These are phyloP conservation scores for Fusarium sp. DNA, from an alignment of 2,329 filamentous ascomycete genomes.

Conservation along the genomic window DNA sequence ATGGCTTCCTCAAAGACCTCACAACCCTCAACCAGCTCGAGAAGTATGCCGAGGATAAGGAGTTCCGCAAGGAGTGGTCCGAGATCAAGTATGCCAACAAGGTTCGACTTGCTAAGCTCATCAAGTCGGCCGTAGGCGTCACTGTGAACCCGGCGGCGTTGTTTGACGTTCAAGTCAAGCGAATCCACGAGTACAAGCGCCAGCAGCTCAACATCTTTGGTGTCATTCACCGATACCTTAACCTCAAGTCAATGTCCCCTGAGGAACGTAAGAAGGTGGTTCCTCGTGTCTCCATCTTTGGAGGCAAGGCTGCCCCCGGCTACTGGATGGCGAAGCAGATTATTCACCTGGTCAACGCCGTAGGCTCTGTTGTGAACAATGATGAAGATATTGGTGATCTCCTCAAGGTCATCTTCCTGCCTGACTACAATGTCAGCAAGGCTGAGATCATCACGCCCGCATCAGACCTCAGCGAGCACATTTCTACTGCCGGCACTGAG, in stretches of 20 bases:
- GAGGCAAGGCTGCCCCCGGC: conserved; percentile 95
- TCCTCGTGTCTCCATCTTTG: conserved; percentile 94
- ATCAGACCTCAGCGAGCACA: conserved; percentile 97
- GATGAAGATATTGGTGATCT: conserved; percentile 92
- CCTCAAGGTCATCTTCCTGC: conserved; percentile 95
- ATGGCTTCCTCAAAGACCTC: conserved; percentile 90
- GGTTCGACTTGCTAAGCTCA: conserved; percentile 88
- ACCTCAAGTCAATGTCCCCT: conserved; percentile 84
- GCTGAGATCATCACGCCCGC: conserved; percentile 96
- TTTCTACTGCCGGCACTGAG: conserved; percentile 97
- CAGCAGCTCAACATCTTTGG: conserved; percentile 99
- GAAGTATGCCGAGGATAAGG: conserved; percentile 83
- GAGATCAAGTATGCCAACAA: conserved; percentile 99
- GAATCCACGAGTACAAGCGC: conserved; percentile 99
- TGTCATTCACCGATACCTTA: conserved; percentile 92
- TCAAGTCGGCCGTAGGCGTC: conserved; percentile 83
- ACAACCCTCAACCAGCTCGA: conserved; percentile 89
- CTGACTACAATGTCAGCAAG: conserved; percentile 99
- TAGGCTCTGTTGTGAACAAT: conserved; percentile 89
- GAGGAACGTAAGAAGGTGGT: conserved; percentile 88
- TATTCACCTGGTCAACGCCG: conserved; percentile 95
- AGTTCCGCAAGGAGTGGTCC: conserved; percentile 93
- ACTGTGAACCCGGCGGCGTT: conserved; percentile 87
- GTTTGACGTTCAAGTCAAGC: conserved; percentile 98
- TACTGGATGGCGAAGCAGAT: conserved; percentile 99